Evolutionary conservation across 371 early-diverging fungal genomes (phyloP).

Genomic region (Mortierella sp.): DNA sequence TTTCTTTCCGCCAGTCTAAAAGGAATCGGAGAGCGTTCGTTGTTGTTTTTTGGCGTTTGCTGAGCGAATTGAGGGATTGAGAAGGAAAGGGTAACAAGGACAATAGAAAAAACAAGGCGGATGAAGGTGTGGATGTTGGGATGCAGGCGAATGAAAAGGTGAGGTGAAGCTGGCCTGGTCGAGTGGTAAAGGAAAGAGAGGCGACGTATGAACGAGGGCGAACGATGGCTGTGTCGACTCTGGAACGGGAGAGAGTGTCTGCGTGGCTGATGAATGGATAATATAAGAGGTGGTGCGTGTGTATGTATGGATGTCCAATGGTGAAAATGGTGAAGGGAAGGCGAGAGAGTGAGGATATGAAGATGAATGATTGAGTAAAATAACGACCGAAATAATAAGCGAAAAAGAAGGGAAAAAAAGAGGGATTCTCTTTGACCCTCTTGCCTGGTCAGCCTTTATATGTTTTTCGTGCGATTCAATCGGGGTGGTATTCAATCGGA

Average conservation of each 20-base stretch:
- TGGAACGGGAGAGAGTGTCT: neutral
- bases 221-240: neutral
- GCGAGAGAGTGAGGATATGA: neutral
- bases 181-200: neutral
- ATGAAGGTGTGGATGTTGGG: neutral
- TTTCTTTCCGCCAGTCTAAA: neutral
- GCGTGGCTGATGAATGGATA: neutral
- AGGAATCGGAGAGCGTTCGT: neutral
- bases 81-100: neutral
- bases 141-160: neutral
- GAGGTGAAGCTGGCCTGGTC: neutral
- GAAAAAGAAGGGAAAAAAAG: neutral
- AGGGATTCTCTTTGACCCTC: neutral
- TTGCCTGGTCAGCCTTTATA: neutral
- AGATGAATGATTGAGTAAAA: neutral
- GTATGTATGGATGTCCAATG: no score
- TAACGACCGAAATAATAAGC: neutral
- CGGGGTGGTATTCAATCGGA: neutral
- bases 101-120: neutral
- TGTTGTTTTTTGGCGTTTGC: neutral
- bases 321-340: neutral
- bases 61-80: neutral
- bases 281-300: neutral
- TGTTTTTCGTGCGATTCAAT: conserved; percentile 8
- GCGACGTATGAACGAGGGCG: neutral